Evolutionary conservation across 352 stramenopile species (phyloP), one percentile per base, ranked within the genome.

Genomic region (Globisporangium ultimum): DNA sequence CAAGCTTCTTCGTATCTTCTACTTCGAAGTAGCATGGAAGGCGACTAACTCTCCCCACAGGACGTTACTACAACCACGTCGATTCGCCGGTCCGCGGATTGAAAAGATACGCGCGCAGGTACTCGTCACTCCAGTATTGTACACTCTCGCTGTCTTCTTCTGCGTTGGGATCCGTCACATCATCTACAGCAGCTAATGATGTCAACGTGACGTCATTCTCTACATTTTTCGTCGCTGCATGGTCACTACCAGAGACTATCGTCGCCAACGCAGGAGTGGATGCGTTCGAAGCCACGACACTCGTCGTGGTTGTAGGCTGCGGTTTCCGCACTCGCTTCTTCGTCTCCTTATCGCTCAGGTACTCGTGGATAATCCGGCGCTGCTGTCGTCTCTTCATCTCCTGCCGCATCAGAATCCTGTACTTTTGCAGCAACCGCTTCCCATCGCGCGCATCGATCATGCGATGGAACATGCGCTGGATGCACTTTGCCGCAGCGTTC

Each of bases 41-140:
- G n/a, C n/a, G n/a, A n/a, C n/a, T n/a, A n/a, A n/a, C n/a, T 2
- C 2, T 32, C 5, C 24, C 5, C 24, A 32, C 24, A 32, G 24
- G 24, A 32, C 20, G 32, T 36, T 38, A 17, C 61, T 58, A 81
- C 17, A 74, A 53, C 76, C 79, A 89, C 13, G 58, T 64, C 0
- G 76, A 86, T 21, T 76, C 59, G 20, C 73, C 75, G 0, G 76
- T 84, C 9, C 38, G 67, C 3, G 72, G 49, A 32, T 89, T 67
- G 58, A 70, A 89, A 13, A 73, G 56, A 48, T 87, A 89, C 32
- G 56, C 54, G 51, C 68, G 68, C 50, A 85, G 70, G 43, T 78
- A 72, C 64, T 89, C 79, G 14, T 87, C 76, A 60, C 79, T 89
- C 76, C 76, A 89, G 56, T 72, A 84, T 32, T 76, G 58, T 18